Evolutionary conservation across 2,329 filamentous ascomycete genomes (phyloP).

Genomic region (Mycocentrospora acerina): DNA sequence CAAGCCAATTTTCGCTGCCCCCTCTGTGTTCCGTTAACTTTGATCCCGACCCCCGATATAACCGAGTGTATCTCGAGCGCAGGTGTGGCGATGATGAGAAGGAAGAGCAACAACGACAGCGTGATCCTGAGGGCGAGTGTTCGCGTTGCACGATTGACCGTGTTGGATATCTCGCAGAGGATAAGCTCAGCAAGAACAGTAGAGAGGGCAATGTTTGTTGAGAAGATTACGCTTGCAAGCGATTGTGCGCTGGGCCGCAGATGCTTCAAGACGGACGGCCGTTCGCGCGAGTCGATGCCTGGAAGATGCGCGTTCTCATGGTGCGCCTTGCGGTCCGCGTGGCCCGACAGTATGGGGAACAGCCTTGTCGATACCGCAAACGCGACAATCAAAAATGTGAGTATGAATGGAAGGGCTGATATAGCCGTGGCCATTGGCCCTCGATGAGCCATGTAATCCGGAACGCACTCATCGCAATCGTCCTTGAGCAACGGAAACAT

Average conservation of each 20-base stretch:
- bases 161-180: slow-evolving; percentile 78
- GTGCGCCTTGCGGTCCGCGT: slow-evolving; percentile 59
- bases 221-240: slow-evolving; percentile 67
- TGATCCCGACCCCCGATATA: slow-evolving; percentile 59
- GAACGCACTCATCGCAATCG: slow-evolving; percentile 62
- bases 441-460: slow-evolving; percentile 48
- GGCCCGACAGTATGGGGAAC: slow-evolving; percentile 69
- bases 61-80: slow-evolving; percentile 75
- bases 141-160: slow-evolving; percentile 68
- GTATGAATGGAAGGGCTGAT: slow-evolving; percentile 67
- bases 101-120: slow-evolving; percentile 68
- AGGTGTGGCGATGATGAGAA: slow-evolving; percentile 75
- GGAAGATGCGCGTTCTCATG: slow-evolving; percentile 64
- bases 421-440: slow-evolving; percentile 57
- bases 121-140: slow-evolving; percentile 68
- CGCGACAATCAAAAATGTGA: slow-evolving; percentile 67
- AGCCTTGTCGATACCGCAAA: slow-evolving; percentile 66
- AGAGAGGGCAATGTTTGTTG: slow-evolving; percentile 74
- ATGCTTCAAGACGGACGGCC: slow-evolving; percentile 39
- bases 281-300: slow-evolving; percentile 25
- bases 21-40: slow-evolving; percentile 60
- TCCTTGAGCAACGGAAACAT: slow-evolving; percentile 43
- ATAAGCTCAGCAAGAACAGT: slow-evolving; percentile 78
- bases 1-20: slow-evolving; percentile 63
- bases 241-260: slow-evolving; percentile 36